phyloP scores from a whole-genome alignment of 1,139 yeast species.

The Kodamaea arcana region DNA sequence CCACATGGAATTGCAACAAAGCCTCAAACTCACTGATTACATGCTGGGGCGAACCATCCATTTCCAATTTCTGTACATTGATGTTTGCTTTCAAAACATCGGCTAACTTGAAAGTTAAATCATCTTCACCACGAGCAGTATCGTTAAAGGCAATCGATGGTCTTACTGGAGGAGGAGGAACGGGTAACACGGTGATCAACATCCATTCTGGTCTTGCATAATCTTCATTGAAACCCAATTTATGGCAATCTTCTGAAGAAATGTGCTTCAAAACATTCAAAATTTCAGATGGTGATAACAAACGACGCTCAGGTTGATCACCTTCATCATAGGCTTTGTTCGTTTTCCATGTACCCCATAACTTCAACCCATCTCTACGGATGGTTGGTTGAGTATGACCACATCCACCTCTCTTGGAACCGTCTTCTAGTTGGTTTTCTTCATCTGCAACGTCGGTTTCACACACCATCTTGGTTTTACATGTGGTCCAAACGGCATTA shows the following conservation, averaged over 20 bases:
- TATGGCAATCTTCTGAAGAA: slow-evolving; percentile 73
- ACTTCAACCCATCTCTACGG: slow-evolving; percentile 91
- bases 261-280: slow-evolving; percentile 90
- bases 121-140: slow-evolving; percentile 99
- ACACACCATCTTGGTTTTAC: slow-evolving; percentile 92
- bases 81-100: slow-evolving; percentile 95
- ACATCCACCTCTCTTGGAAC: slow-evolving; percentile 87
- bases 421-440: slow-evolving; percentile 38
- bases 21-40: slow-evolving; percentile 96
- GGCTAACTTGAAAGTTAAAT: slow-evolving; percentile 94
- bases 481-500: slow-evolving; percentile 91
- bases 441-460: slow-evolving; percentile 78
- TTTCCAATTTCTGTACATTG: slow-evolving; percentile 91
- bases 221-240: slow-evolving; percentile 88
- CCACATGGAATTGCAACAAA: slow-evolving; percentile 92
- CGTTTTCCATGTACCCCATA: slow-evolving; percentile 97
- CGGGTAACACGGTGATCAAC: slow-evolving; percentile 92
- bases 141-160: slow-evolving; percentile 98
- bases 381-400: slow-evolving; percentile 96
- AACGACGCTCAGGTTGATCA: slow-evolving; percentile 90
- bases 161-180: slow-evolving; percentile 99
- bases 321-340: slow-evolving; percentile 72
- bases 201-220: slow-evolving; percentile 99
- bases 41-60: slow-evolving; percentile 98
- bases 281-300: slow-evolving; percentile 84